Base-by-base conservation (phyloP, 805 yeast genomes). In the Saturnispora gosingensis region DNA sequence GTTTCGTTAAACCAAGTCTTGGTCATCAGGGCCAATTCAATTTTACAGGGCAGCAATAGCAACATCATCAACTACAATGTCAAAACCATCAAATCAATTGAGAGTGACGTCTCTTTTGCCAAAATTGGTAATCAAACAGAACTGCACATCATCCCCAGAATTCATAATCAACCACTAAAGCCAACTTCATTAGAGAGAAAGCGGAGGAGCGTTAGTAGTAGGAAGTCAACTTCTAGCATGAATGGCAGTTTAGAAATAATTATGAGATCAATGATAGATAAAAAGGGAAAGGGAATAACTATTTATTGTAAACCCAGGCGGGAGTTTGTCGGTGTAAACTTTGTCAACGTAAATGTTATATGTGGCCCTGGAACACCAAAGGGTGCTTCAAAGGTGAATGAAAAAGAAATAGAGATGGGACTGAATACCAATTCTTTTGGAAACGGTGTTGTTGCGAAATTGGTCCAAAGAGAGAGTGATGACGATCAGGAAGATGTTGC, bases 21-120 rank as follows among this genome's bases (percentile, higher is more conserved):
- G 47, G 76, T 85, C 5, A 83, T 90, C 3, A 88, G 80, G 60
- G 85, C 95, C 1, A 75, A 83, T 6, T 73, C 85, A 2, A 74
- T 83, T 5, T 71, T 84, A 4, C 74, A 84, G 5, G 53, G 49
- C 9, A 48, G 54, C 7, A 54, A 36, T 42, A 35, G 54, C 8
- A 54, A 40, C 42, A 39, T 68, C 4, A 90, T 95, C 10, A 76
- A 75, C 35, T 75, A 88, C 53, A 69, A 62, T 28, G 80, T 85
- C 9, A 65, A 72, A 13, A 68, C 69, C 30, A 69, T 83, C 69
- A 73, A 51, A 45, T 60, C 66, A 1, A 53, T 55, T 9, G 49
- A 58, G 2, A 42, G 44, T 1, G 61, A 61, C 8, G 45, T 59
- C 3, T 54, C 58, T 3, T 67, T 46, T 71, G 74, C 74, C 28